A percentile compares a stretch with the other conserved stretches of the same genome.
phyloP scores from a whole-genome alignment of 2,329 filamentous ascomycete genomes.

The Cytospora mali region DNA sequence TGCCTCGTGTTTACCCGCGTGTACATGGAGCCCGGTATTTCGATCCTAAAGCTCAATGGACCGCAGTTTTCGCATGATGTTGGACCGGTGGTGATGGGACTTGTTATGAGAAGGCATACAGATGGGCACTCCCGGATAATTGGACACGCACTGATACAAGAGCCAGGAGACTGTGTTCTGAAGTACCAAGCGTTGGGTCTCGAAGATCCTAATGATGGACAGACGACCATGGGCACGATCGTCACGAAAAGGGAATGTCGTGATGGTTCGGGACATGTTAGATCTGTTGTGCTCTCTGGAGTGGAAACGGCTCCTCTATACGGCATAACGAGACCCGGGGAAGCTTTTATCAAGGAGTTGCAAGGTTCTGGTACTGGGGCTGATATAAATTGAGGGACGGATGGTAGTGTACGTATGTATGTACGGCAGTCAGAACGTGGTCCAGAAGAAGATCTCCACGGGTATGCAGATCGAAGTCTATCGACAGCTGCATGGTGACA shows the following conservation, averaged over 20 bases:
- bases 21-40: neutral
- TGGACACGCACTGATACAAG: neutral
- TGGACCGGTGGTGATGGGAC: neutral
- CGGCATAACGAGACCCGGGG: neutral
- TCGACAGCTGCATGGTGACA: neutral
- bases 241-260: neutral
- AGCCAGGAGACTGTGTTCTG: neutral
- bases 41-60: neutral
- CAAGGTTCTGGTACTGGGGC: neutral
- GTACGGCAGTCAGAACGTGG: neutral
- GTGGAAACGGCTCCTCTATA: neutral
- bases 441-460: neutral
- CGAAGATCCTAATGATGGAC: too few species aligned
- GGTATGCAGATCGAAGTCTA: neutral
- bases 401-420: too few species aligned
- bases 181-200: neutral
- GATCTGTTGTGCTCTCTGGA: neutral
- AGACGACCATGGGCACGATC: neutral
- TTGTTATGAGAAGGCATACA: neutral
- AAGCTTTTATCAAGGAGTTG: neutral
- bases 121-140: neutral
- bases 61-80: neutral
- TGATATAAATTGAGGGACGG: neutral
- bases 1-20: neutral
- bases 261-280: neutral